Evolutionary conservation across 2,329 filamentous ascomycete genomes (phyloP).

Genomic region (Epichloe uncinata): DNA sequence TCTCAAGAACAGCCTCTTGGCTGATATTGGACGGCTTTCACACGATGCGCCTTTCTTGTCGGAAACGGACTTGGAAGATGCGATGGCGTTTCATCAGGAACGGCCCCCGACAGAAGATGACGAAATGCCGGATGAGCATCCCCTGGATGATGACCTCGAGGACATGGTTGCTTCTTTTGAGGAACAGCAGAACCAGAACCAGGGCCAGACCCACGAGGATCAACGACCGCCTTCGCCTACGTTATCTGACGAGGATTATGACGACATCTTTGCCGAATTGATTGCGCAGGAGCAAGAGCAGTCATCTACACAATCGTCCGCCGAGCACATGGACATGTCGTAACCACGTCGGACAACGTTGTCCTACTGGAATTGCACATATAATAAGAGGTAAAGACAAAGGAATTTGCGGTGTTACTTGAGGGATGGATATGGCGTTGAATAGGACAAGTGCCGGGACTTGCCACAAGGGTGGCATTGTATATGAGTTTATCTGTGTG

Average conservation of each 20-base stretch:
- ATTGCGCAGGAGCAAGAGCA: slow-evolving; percentile 17
- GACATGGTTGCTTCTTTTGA: slow-evolving; percentile 39
- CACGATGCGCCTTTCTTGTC: slow-evolving; percentile 26
- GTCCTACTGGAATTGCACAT: neutral
- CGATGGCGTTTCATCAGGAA: slow-evolving; percentile 23
- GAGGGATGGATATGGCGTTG: neutral
- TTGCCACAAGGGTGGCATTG: neutral
- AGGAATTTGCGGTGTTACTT: slow-evolving; percentile 7
- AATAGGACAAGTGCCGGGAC: neutral
- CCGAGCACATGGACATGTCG: slow-evolving; percentile 34
- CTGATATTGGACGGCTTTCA: slow-evolving; percentile 19
- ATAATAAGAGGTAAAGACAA: neutral
- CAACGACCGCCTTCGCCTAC: slow-evolving; percentile 21
- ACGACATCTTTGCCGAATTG: slow-evolving; percentile 41
- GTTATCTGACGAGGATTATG: slow-evolving; percentile 46
- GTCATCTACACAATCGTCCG: slow-evolving; percentile 11
- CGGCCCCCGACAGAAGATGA: slow-evolving; percentile 19
- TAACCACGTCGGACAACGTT: neutral
- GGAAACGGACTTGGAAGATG: slow-evolving; percentile 39
- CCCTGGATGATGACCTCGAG: slow-evolving; percentile 46
- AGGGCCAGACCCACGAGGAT: slow-evolving; percentile 7
- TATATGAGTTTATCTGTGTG: neutral
- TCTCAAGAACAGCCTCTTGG: slow-evolving; percentile 22
- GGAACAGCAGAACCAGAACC: slow-evolving; percentile 9
- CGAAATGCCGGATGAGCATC: slow-evolving; percentile 36